Evolutionary conservation across 2,329 filamentous ascomycete genomes (phyloP), one percentile per base, ranked within the genome.

Genomic region (Fusarium citri): DNA sequence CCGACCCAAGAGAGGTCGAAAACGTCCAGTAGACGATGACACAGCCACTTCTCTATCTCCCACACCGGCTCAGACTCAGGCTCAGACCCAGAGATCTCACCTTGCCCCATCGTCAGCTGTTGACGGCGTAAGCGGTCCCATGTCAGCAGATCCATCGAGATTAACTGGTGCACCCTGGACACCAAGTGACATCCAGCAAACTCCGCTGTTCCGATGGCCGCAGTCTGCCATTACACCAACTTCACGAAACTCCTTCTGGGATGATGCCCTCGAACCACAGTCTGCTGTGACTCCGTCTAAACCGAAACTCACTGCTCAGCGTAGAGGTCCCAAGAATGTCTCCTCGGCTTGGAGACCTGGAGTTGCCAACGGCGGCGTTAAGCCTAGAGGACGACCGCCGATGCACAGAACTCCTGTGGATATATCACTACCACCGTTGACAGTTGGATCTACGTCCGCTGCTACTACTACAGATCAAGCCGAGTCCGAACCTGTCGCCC

Each of bases 321-420:
- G 93, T 6, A 92, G 97, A 77, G 94, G 94, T 0, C 92, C 94
- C 1, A 89, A 89, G 75, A 94, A 93, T 9, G 93, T 97, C 1
- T 97, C 94, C 1, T 97, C 94, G 12, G 94, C 94, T 1, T 98
- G 94, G 94, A 89, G 91, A 58, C 89, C 89, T 68, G 88, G 86
- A 62, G 87, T 87, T 18, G 83, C 85, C 41, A 84, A 89, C 15
- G 82, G 87, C 2, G 88, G 85, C 6, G 90, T 91, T 3, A 97
- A 94, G 78, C 85, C 92, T 16, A 85, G 94, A 69, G 94, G 94
- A 9, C 85, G 94, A 63, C 94, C 94, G 43, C 93, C 93, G 1
- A 92, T 90, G 59, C 92, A 91, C 72, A 82, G 72, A 63, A 78
- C 74, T 64, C 84, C 86, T 1, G 84, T 88, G 16, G 89, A 92